Evolutionary conservation across 2,329 filamentous ascomycete species (phyloP).

Genomic region (Teratosphaeria zuluensis): DNA sequence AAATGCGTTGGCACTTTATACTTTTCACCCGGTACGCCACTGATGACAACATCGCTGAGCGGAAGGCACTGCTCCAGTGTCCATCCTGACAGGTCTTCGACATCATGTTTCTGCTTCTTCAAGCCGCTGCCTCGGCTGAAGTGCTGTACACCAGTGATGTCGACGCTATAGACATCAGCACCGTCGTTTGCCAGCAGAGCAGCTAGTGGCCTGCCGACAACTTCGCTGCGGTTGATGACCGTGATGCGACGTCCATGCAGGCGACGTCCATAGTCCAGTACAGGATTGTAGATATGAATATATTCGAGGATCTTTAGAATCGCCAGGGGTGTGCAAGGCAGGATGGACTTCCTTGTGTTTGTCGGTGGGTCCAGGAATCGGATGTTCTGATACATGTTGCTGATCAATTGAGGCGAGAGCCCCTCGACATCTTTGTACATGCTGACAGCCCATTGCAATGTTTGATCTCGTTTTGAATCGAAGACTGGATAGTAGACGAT

Average conservation of each 20-base stretch:
- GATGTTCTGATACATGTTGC: conserved; percentile 99
- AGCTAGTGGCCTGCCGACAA: conserved; percentile 85
- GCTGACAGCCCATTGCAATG: conserved; percentile 88
- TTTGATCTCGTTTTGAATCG: conserved; percentile 79
- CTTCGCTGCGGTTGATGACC: conserved; percentile 92
- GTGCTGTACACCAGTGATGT: conserved; percentile 81
- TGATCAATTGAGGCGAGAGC: conserved; percentile 83
- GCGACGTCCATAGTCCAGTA: conserved; percentile 84
- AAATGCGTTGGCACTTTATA: conserved; percentile 84
- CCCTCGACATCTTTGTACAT: conserved; percentile 92
- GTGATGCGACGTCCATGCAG: conserved; percentile 91
- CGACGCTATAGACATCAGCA: conserved; percentile 88
- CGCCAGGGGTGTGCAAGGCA: conserved; percentile 91
- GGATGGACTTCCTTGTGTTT: conserved; percentile 76
- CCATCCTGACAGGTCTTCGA: conserved; percentile 73
- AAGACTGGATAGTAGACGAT: conserved; percentile 99
- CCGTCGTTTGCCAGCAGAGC: conserved; percentile 93
- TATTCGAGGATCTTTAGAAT: conserved; percentile 96
- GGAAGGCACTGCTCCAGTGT: conserved; percentile 71
- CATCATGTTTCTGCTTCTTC: conserved; percentile 75
- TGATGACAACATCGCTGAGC: conserved; percentile 87
- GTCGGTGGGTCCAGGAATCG: conserved; percentile 76
- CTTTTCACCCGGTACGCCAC: conserved; percentile 75
- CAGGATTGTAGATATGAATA: conserved; percentile 91
- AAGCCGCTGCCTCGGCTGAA: conserved; percentile 87